Conservation (phyloP, 441 rosid genomes). For the Pelargonium citronellum region DNA sequence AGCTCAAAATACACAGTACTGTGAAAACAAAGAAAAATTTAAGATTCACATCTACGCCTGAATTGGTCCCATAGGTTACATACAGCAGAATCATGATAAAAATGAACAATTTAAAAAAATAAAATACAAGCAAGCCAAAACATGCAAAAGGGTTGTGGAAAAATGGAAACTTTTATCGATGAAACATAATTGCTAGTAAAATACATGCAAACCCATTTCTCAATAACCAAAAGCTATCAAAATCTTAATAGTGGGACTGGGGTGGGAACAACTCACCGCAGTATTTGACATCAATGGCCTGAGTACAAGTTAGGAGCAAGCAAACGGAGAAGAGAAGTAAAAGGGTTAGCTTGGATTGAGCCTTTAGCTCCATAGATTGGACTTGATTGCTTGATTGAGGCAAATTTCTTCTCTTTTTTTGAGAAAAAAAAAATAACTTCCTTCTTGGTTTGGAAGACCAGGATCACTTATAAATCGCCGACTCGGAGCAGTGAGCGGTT, state of each 20-base stretch:
- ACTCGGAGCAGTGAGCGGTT: too few species aligned
- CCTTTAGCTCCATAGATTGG: background rate
- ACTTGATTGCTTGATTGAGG: background rate
- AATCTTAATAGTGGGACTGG: background rate
- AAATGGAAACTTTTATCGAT: background rate
- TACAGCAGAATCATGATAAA: too few species aligned
- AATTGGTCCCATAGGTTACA: too few species aligned
- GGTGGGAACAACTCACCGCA: background rate
- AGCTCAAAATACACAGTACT: too few species aligned
- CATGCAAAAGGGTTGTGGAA: background rate
- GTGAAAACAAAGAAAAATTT: too few species aligned
- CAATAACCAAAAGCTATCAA: background rate
- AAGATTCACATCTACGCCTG: background rate
- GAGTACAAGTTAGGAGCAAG: constrained; percentile 27
- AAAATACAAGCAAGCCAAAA: background rate
- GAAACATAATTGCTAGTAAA: background rate
- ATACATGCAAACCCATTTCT: background rate
- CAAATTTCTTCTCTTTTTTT: too few species aligned
- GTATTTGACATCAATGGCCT: constrained; percentile 29
- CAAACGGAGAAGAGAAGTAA: constrained; percentile 20
- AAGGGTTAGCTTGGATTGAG: background rate
- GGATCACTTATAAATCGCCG: too few species aligned
- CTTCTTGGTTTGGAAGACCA: too few species aligned
- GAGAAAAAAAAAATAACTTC: too few species aligned
- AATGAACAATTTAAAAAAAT: background rate